Evolutionary conservation across 345 rosid genomes (phyloP).

Genomic region (Anacardium occidentale): DNA sequence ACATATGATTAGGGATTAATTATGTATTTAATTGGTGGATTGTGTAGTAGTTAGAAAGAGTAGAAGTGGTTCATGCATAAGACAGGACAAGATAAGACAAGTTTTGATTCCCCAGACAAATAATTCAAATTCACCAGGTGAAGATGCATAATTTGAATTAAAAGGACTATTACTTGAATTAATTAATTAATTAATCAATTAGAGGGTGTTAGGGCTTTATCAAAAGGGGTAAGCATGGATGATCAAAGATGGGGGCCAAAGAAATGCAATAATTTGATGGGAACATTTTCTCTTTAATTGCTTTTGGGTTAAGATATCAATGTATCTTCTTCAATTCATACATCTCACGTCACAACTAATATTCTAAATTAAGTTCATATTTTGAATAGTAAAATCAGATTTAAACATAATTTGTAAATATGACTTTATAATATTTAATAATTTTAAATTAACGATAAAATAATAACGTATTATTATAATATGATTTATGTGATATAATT

Average conservation of each 20-base stretch:
- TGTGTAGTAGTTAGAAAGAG: neutral
- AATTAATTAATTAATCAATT: constrained; percentile 12
- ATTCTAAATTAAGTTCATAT: neutral
- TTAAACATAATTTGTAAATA: no score
- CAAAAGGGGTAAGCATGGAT: constrained; percentile 48
- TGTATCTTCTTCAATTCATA: neutral
- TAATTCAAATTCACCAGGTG: constrained; percentile 6
- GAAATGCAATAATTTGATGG: constrained; percentile 30
- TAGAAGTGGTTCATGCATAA: constrained; percentile 2
- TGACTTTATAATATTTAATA: no score
- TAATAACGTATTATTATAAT: no score
- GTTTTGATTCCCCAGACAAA: neutral
- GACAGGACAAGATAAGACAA: neutral
- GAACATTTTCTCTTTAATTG: constrained; percentile 35
- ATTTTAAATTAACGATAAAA: no score
- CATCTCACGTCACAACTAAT: constrained; percentile 12
- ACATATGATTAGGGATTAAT: neutral
- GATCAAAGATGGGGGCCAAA: constrained; percentile 40
- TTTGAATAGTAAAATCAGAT: no score
- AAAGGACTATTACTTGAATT: neutral
- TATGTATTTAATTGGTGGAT: neutral
- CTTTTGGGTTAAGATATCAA: constrained; percentile 39
- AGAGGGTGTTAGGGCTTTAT: constrained; percentile 51
- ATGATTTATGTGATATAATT: no score
- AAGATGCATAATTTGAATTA: neutral